These are phyloP conservation scores for Trichoderma semiorbis DNA, from an alignment of 2,329 filamentous ascomycete genomes.

Conservation along the genomic window DNA sequence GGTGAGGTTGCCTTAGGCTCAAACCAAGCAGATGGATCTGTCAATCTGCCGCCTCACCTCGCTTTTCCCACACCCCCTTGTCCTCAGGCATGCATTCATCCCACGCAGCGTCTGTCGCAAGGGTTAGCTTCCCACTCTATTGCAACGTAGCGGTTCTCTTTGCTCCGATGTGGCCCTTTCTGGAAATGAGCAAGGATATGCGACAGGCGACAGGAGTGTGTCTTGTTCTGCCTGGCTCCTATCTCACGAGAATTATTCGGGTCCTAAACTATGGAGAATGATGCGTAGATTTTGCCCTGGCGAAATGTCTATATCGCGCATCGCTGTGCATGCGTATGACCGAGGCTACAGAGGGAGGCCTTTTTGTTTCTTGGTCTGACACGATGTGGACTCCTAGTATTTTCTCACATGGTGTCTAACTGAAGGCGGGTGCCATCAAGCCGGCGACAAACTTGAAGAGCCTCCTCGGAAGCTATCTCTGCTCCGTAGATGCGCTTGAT, in stretches of 20 bases:
- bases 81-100: slow-evolving; percentile 9
- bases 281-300: not conserved
- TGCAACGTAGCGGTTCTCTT: not conserved
- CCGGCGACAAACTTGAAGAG: not conserved
- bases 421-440: not conserved
- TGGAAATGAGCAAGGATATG: not conserved
- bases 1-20: slow-evolving; percentile 20
- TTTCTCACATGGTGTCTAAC: slow-evolving; percentile 18
- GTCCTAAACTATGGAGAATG: not conserved
- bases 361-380: not conserved
- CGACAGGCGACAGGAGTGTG: not conserved
- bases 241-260: slow-evolving; percentile 18
- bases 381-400: not conserved
- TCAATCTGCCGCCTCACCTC: slow-evolving; percentile 18
- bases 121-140: not conserved
- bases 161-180: not conserved
- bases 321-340: not conserved
- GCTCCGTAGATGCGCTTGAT: not conserved
- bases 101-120: slow-evolving; percentile 11
- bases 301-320: slow-evolving; percentile 7
- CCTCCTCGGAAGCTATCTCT: not conserved
- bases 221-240: not conserved
- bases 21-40: slow-evolving; percentile 15
- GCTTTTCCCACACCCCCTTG: not conserved
- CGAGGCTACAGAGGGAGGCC: not conserved